Evolutionary conservation across 768 basidiomycete species (phyloP), one percentile per base, ranked within the genome.

Genomic region (Vararia minispora): DNA sequence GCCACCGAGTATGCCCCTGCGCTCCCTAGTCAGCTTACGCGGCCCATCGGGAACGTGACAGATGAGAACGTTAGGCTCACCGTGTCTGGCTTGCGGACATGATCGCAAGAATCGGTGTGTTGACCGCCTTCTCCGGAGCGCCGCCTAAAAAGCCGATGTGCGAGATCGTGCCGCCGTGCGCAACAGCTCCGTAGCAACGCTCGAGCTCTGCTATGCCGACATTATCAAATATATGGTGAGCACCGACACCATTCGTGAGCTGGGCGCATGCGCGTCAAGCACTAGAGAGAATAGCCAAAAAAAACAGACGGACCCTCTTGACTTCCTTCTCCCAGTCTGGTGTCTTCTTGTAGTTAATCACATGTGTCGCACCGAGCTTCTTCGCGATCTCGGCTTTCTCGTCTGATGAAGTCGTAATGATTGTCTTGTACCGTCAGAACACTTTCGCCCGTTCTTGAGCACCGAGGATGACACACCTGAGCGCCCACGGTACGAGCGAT

Each of bases 351-450:
- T 81, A 82, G 59, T 81, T 79, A 58, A 82, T 75, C 14, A 70
- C 47, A 38, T 75, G 59, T 11, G 66, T 62, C 10, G 63, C 68
- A 16, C 79, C 76, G 14, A 77, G 64, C 30, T 64, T 64, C 31
- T 60, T 56, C 7, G 66, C 75, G 21, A 68, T n/a, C n/a, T 68
- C 61, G 12, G 79, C 61, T 48, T 83, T 84, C 33, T 67, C 64
- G 46, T 80, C 75, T 0, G 74, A 75, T 1, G 76, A 79, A 1
- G 78, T 79, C 0, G 79, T 82, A 46, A 84, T 78, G 41, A 79
- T 76, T 1, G 57, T 68, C 38, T 39, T 21, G 6, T 35, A 28
- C 10, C n/a, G n/a, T n/a, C n/a, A n/a, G n/a, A n/a, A n/a, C n/a
- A n/a, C 17, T 0, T 13, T 18, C 16, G 8, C 10, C 17, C 14